A percentile compares a stretch with the other conserved stretches of the same genome.
These are phyloP conservation scores for Teratosphaeria destructans DNA, from an alignment of 2,329 filamentous ascomycete species.

Conservation along the genomic window DNA sequence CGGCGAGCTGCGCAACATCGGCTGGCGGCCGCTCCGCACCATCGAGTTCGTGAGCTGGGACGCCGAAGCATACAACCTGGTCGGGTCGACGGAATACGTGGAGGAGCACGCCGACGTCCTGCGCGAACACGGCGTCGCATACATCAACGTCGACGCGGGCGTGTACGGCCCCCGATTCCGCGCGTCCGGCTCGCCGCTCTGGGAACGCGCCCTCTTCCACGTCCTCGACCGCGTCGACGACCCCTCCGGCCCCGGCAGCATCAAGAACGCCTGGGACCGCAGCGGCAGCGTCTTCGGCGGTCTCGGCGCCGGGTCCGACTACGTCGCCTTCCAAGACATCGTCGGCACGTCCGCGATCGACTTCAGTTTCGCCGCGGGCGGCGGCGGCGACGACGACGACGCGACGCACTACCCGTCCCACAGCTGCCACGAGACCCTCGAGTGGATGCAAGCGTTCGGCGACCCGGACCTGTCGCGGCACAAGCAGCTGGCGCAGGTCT, in stretches of 20 bases:
- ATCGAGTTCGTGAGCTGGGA: slow-evolving; percentile 98
- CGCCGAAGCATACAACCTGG: slow-evolving; percentile 81
- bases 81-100: slow-evolving; percentile 90
- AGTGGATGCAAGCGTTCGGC: slow-evolving; percentile 69
- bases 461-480: slow-evolving; percentile 65
- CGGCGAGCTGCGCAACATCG: slow-evolving; percentile 61
- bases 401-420: slow-evolving; percentile 52
- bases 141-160: slow-evolving; percentile 82
- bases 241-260: slow-evolving; percentile 52
- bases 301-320: slow-evolving; percentile 69
- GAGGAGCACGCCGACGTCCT: slow-evolving; percentile 70
- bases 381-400: slow-evolving; percentile 24
- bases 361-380: slow-evolving; percentile 53
- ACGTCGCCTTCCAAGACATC: slow-evolving; percentile 82
- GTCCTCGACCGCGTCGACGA: slow-evolving; percentile 67
- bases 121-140: slow-evolving; percentile 66
- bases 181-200: slow-evolving; percentile 72
- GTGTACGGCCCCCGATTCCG: slow-evolving; percentile 60
- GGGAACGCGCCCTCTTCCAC: slow-evolving; percentile 59
- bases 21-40: slow-evolving; percentile 86
- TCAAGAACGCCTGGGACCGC: slow-evolving; percentile 68
- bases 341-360: slow-evolving; percentile 82
- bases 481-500: slow-evolving; percentile 64
- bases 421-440: slow-evolving; percentile 81
- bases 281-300: slow-evolving; percentile 49